Conservation (phyloP, 306 rosid genomes). For the Trifolium fragiferum region DNA sequence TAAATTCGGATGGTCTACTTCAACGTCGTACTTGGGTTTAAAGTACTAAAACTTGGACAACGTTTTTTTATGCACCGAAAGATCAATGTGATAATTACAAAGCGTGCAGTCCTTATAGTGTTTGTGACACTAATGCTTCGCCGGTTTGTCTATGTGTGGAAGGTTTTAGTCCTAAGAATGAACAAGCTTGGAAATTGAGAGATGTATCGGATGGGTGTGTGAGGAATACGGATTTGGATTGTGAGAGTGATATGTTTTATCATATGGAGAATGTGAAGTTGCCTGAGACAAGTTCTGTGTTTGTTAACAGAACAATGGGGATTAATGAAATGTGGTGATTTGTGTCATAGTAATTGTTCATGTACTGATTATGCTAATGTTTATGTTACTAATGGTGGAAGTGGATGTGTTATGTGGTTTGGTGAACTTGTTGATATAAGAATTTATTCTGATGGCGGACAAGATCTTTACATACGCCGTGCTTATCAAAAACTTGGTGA, state of each 20-base stretch:
- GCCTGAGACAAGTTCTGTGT: conserved; percentile 62
- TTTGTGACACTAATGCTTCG: conserved; percentile 63
- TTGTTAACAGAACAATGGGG: conserved; percentile 50
- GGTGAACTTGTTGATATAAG: conserved; percentile 58
- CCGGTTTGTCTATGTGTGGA: conserved; percentile 70
- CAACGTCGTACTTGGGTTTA: conserved; percentile 54
- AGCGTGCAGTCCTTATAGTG: conserved; percentile 66
- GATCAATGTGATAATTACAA: conserved; percentile 63
- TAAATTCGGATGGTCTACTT: conserved; percentile 45
- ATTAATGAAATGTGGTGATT: conserved; percentile 46
- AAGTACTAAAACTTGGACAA: conserved; percentile 50
- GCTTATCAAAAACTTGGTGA: too few relatives aligned
- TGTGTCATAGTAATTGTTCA: conserved; percentile 61
- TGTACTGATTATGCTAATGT: conserved; percentile 64
- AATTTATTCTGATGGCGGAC: conserved; percentile 56
- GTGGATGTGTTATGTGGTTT: conserved; percentile 69
- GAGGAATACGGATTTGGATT: conserved; percentile 53
- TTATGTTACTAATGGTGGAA: conserved; percentile 47
- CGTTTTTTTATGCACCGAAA: conserved; percentile 63
- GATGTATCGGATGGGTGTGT: conserved; percentile 80
- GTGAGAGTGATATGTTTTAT: conserved; percentile 56
- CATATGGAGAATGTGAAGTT: conserved; percentile 53
- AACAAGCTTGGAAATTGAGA: conserved; percentile 68
- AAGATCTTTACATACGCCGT: conserved; percentile 42
- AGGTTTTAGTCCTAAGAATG: conserved; percentile 65